Percentiles rank a stretch among this genome's conserved stretches.
These are phyloP conservation scores for Taphrina sp. DNA, from an alignment of 1,139 yeast species.

Conservation along the genomic window DNA sequence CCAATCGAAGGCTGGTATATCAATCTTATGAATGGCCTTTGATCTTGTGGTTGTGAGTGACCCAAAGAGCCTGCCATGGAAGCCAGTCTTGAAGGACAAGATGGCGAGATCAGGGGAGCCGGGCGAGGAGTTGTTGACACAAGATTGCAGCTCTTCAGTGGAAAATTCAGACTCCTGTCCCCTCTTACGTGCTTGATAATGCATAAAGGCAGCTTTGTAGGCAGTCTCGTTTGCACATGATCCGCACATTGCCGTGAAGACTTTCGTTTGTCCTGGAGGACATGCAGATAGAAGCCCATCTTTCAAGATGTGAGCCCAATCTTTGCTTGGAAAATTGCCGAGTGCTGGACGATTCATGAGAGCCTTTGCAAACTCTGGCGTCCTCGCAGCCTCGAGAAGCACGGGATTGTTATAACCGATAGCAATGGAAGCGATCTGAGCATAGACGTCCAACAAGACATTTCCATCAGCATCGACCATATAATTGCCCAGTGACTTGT, in stretches of 20 bases:
- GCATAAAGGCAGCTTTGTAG: slow-evolving; percentile 78
- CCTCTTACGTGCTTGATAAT: slow-evolving; percentile 63
- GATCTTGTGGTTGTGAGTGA: slow-evolving; percentile 75
- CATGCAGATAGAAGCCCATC: slow-evolving; percentile 61
- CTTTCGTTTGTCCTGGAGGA: slow-evolving; percentile 65
- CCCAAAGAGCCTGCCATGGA: slow-evolving; percentile 83
- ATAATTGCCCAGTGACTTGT: slow-evolving; percentile 68
- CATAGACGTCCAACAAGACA: slow-evolving; percentile 63
- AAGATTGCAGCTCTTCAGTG: slow-evolving; percentile 58
- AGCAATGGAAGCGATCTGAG: slow-evolving; percentile 75
- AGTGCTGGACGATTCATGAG: slow-evolving; percentile 74
- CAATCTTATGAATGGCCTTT: slow-evolving; percentile 79
- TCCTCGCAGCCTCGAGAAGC: slow-evolving; percentile 59
- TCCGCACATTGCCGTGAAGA: slow-evolving; percentile 76
- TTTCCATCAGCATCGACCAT: slow-evolving; percentile 72
- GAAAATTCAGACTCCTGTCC: slow-evolving; percentile 53
- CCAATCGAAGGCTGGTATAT: slow-evolving; percentile 81
- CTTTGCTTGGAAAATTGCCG: slow-evolving; percentile 70
- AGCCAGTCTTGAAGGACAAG: slow-evolving; percentile 67
- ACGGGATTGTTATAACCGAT: slow-evolving; percentile 79
- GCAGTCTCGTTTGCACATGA: slow-evolving; percentile 85
- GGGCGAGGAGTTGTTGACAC: slow-evolving; percentile 68
- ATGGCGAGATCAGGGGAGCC: slow-evolving; percentile 65
- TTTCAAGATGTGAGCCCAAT: slow-evolving; percentile 57
- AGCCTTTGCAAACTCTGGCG: slow-evolving; percentile 65